Evolutionary conservation across 495 filamentous ascomycete species (phyloP).

Genomic region (Penicillium cataractarum): DNA sequence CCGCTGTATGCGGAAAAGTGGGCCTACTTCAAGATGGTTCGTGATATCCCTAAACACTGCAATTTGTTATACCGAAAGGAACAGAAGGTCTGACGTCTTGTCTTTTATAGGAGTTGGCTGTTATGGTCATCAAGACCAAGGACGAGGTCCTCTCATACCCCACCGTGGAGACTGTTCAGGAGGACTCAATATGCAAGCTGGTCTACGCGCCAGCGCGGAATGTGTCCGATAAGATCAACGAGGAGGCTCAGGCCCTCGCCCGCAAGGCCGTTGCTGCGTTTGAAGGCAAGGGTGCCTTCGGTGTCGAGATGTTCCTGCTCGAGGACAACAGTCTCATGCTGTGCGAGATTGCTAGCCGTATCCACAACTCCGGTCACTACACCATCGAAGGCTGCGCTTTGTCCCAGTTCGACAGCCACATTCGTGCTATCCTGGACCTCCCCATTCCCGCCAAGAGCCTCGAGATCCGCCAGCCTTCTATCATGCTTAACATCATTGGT

Average conservation of each 20-base stretch:
- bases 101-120: conserved; percentile 70
- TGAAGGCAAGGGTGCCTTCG: conserved; percentile 90
- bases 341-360: conserved; percentile 93
- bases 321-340: conserved; percentile 73
- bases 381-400: conserved; percentile 91
- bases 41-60: conserved; percentile 3
- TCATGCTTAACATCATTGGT: conserved; percentile 98
- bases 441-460: conserved; percentile 66
- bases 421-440: conserved; percentile 81
- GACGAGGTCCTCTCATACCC: conserved; percentile 80
- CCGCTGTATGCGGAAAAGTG: conserved; percentile 90
- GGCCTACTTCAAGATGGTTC: conserved; percentile 73
- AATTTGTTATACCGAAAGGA: not conserved
- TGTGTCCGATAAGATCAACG: conserved; percentile 61
- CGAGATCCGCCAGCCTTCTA: conserved; percentile 65
- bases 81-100: not conserved
- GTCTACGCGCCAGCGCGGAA: conserved; percentile 83
- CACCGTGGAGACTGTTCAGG: conserved; percentile 90
- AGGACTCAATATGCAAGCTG: conserved; percentile 94
- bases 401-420: conserved; percentile 90
- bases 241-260: conserved; percentile 75
- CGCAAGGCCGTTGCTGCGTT: conserved; percentile 77
- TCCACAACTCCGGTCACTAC: conserved; percentile 97
- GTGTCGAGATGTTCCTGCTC: conserved; percentile 96
- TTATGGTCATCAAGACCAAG: conserved; percentile 93